Evolutionary conservation across 192 early-diverging fungal genomes (phyloP), one percentile per base, ranked within the genome.

Genomic region (Chytriomyces sp.): DNA sequence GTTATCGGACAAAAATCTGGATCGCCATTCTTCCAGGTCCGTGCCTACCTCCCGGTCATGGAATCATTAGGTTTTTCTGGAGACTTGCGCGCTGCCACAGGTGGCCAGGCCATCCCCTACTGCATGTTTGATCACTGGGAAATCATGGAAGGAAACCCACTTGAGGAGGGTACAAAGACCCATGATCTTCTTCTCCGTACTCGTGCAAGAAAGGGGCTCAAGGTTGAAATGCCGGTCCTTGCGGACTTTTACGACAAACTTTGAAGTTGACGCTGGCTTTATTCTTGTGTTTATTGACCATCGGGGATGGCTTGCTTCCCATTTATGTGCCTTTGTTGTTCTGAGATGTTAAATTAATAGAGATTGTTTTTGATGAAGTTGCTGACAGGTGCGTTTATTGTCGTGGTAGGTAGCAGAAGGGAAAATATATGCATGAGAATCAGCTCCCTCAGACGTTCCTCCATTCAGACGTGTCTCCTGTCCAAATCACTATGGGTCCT

Each of bases 61-160:
- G 97, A 99, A 85, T 98, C 97, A 43, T 98, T 99, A 79, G 97
- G 97, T 69, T 99, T 99, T 90, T 94, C 93, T 63, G 91, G 92
- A 45, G 94, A 94, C 84, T 89, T 98, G 76, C 95, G 97, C 82
- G 91, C n/a, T n/a, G n/a, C n/a, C n/a, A n/a, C n/a, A n/a, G n/a
- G n/a, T n/a, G n/a, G n/a, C n/a, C n/a, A n/a, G 87, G 97, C 97
- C 53, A 98, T 99, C 96, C 96, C 96, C 69, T 95, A 99, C 87
- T 88, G 82, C 73, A 91, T 99, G 72, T 97, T 99, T 75, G 93
- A 95, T 81, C 97, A 99, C 89, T 99, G 95, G 95, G 90, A 95
- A 85, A 67, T 90, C 67, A 93, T 99, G 95, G 77, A 77, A 73
- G 96, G 95, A 64, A 77, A 75, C 57, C 83, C 90, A 20, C 67